Conservation (phyloP, 2,329 filamentous ascomycete genomes). For the Colletotrichum viniferum region DNA sequence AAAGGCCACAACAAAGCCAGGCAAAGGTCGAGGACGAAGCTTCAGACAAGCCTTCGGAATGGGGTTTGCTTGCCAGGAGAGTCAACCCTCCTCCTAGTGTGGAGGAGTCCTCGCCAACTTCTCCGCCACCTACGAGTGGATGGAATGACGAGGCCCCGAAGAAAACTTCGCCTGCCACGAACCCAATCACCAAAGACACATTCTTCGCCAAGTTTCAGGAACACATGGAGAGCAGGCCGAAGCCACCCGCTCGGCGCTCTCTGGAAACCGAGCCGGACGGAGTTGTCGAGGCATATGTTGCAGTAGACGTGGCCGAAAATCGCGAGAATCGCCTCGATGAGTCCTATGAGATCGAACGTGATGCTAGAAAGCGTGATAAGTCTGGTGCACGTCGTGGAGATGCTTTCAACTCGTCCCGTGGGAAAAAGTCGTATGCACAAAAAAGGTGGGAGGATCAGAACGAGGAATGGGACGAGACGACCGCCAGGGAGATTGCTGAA, state of each 20-base stretch:
- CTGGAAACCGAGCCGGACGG: not conserved
- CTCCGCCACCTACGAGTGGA: not conserved
- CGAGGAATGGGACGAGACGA: slow-evolving; percentile 44
- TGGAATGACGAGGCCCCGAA: not conserved
- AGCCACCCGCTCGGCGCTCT: not conserved
- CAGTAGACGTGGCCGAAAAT: not conserved
- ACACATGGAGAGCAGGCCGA: not conserved
- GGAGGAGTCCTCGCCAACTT: not conserved
- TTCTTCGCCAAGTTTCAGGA: slow-evolving; percentile 5
- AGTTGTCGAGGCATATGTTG: not conserved
- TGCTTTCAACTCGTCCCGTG: not conserved
- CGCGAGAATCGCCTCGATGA: slow-evolving; percentile 7
- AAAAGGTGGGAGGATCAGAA: slow-evolving; percentile 27
- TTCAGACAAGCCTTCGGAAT: not conserved
- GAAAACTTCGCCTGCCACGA: not conserved
- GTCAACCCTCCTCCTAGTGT: not conserved
- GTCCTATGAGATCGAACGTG: slow-evolving; percentile 18
- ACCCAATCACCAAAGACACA: not conserved
- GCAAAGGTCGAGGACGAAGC: not conserved
- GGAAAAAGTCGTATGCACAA: slow-evolving; percentile 4
- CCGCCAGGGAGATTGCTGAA: slow-evolving; percentile 38
- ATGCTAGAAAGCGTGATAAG: slow-evolving; percentile 15
- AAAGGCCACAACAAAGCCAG: not conserved
- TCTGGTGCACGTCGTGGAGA: not conserved
- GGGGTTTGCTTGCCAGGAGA: slow-evolving; percentile 6